These are phyloP conservation scores for Silybum marianum DNA, from an alignment of 129 eudicot species.

Conservation along the genomic window DNA sequence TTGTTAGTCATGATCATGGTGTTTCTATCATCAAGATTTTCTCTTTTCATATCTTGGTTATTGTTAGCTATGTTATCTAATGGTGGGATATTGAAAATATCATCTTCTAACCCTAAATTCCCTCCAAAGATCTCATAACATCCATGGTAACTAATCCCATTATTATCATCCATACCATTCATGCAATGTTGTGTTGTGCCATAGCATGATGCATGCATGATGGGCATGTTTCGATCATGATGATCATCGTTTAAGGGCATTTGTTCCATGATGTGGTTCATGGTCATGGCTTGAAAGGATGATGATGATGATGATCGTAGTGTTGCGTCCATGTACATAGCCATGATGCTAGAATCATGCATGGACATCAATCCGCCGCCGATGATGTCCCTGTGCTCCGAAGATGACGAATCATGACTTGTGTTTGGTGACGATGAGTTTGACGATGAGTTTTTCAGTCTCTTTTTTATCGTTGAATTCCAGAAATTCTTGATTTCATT, in stretches of 20 bases:
- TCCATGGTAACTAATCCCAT: conserved; percentile 39
- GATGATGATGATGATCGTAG: conserved; percentile 50
- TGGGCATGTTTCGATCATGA: conserved; percentile 26
- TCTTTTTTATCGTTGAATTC: conserved; percentile 82
- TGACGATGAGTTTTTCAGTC: conserved; percentile 63
- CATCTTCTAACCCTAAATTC: conserved; percentile 52
- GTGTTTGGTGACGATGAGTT: conserved; percentile 60
- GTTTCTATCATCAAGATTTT: conserved; percentile 29
- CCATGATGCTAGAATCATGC: conserved; percentile 44
- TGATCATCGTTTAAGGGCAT: conserved; percentile 22
- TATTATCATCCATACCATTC: conserved; percentile 24
- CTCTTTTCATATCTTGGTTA: conserved; percentile 34
- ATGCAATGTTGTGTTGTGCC: conserved; percentile 43
- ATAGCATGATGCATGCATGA: conserved; percentile 37
- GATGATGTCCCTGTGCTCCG: conserved; percentile 35
- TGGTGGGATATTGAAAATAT: conserved; percentile 53
- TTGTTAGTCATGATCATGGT: conserved; percentile 34
- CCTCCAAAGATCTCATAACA: conserved; percentile 57
- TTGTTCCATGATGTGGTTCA: conserved; percentile 42
- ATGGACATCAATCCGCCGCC: conserved; percentile 38
- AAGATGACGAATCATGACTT: conserved; percentile 57
- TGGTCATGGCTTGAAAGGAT: conserved; percentile 51
- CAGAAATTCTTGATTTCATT: conserved; percentile 85
- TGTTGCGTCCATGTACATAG: conserved; percentile 53
- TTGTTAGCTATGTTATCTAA: conserved; percentile 45